Conservation (phyloP, 257 asterid species). For the Ilex asprella region DNA sequence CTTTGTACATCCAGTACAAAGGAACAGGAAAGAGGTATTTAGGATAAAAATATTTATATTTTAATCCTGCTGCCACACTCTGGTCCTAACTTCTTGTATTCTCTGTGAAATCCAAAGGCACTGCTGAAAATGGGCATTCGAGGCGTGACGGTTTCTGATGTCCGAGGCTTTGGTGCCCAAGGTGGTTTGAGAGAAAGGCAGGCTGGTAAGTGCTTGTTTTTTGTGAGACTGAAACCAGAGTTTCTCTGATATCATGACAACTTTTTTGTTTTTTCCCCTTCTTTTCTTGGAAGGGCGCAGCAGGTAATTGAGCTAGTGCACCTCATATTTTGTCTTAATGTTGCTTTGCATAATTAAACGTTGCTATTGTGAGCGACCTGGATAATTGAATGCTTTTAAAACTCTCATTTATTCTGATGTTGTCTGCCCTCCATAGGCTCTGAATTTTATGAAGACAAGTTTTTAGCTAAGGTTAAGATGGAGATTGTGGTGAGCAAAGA, state of each 20-base stretch:
- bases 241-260: too few species aligned
- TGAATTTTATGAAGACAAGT: constrained; percentile 80
- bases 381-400: background rate
- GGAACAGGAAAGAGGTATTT: background rate
- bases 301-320: too few species aligned
- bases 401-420: constrained; percentile 10
- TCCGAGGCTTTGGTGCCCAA: constrained; percentile 94
- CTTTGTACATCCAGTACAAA: background rate
- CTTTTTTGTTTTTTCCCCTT: background rate
- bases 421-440: constrained; percentile 52
- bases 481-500: constrained; percentile 92
- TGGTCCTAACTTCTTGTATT: constrained; percentile 6
- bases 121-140: constrained; percentile 87
- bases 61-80: background rate
- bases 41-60: too few species aligned
- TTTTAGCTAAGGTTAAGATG: constrained; percentile 83
- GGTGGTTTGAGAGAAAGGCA: constrained; percentile 91
- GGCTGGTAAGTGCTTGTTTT: constrained; percentile 48
- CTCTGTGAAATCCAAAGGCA: constrained; percentile 45
- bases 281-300: background rate
- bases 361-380: too few species aligned
- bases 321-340: too few species aligned
- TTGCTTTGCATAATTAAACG: too few species aligned
- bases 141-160: constrained; percentile 94
- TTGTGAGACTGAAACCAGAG: background rate